These are phyloP conservation scores for Cenchrus fungigraminus DNA, from an alignment of 176 grass and related monocot species.

Conservation along the genomic window DNA sequence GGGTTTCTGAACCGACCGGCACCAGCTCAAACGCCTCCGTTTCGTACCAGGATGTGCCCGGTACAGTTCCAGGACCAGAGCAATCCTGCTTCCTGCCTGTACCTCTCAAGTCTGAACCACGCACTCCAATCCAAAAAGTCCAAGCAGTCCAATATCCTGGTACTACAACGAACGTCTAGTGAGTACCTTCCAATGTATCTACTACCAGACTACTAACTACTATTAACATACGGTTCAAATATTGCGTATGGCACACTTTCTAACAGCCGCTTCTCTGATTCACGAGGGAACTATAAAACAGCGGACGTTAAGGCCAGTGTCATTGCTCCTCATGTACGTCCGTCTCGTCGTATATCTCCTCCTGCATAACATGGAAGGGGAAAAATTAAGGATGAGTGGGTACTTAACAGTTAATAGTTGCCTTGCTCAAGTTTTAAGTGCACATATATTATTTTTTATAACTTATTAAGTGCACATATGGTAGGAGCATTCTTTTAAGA, in stretches of 20 bases:
- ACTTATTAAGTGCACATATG: neutral
- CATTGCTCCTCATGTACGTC: constrained; percentile 74
- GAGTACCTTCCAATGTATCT: neutral
- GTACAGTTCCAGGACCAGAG: neutral
- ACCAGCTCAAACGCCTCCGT: neutral
- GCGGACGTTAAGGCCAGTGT: neutral
- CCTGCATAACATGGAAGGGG: constrained; percentile 41
- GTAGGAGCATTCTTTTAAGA: neutral
- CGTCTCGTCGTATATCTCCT: constrained; percentile 98
- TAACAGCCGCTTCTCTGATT: neutral
- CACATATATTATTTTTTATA: neutral
- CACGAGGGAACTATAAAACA: constrained; percentile 7
- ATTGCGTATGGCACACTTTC: constrained; percentile 18
- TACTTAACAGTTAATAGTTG: neutral
- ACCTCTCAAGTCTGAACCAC: too few relatives aligned
- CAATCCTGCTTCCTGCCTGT: neutral
- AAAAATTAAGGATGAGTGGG: neutral
- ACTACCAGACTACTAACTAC: neutral
- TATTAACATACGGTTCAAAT: neutral
- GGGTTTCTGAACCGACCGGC: neutral
- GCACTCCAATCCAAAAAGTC: too few relatives aligned
- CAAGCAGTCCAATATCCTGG: neutral
- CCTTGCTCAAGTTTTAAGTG: neutral
- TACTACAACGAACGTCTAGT: neutral
- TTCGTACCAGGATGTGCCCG: neutral